Percentiles rank a stretch among this genome's conserved stretches.
phyloP scores from a whole-genome alignment of 257 asterid genomes.

The Dorcoceras hygrometricum region DNA sequence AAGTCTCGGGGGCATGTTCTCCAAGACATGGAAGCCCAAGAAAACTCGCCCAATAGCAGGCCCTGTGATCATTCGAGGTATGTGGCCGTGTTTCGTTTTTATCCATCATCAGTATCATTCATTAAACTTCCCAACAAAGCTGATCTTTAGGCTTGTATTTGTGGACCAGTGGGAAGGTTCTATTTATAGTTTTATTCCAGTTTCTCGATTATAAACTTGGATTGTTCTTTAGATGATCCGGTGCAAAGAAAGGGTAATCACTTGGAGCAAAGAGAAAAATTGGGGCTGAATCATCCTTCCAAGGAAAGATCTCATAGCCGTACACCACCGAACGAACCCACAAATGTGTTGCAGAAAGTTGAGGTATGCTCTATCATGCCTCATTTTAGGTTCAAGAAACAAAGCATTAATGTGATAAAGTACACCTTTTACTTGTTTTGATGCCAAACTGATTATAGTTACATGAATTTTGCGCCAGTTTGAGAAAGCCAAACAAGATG shows the following conservation, averaged over 20 bases:
- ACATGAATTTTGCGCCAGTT: conserved; percentile 38
- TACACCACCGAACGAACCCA: conserved; percentile 56
- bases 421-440: neutral
- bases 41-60: conserved; percentile 69
- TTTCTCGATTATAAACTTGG: conserved; percentile 21
- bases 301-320: conserved; percentile 44
- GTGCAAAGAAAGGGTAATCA: conserved; percentile 66
- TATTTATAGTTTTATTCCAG: conserved; percentile 16
- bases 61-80: conserved; percentile 63
- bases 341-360: conserved; percentile 78
- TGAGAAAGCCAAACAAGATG: conserved; percentile 71
- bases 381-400: neutral
- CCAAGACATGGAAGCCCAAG: conserved; percentile 94
- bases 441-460: conserved; percentile 8
- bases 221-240: conserved; percentile 61
- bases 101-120: conserved; percentile 5
- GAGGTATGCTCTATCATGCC: conserved; percentile 53
- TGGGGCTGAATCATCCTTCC: conserved; percentile 68
- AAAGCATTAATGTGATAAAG: neutral
- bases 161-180: conserved; percentile 3
- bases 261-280: conserved; percentile 83
- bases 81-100: conserved; percentile 17
- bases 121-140: neutral
- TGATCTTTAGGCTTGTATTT: neutral
- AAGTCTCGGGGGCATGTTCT: conserved; percentile 91